phyloP scores from a whole-genome alignment of 1,284 basidiomycete genomes.

The Ustilago esculenta region DNA sequence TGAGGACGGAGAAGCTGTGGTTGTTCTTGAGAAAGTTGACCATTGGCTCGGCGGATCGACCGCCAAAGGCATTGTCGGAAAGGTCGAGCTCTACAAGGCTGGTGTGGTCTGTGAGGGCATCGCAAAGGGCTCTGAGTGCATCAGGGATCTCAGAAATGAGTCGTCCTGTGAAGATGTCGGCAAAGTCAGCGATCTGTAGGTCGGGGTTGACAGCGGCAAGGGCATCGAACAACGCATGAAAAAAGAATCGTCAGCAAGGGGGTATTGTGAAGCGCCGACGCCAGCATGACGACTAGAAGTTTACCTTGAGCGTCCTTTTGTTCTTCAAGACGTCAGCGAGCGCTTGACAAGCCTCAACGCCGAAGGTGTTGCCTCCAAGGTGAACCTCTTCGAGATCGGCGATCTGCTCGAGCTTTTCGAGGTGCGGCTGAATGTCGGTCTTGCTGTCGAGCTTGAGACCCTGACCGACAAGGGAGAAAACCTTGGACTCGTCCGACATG shows the following conservation, averaged over 20 bases:
- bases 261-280: not conserved
- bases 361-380: constrained; percentile 94
- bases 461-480: constrained; percentile 55
- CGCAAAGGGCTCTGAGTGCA: constrained; percentile 87
- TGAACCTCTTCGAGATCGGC: constrained; percentile 82
- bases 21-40: constrained; percentile 76
- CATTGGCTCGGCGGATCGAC: constrained; percentile 92
- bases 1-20: constrained; percentile 79
- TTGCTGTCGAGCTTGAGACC: constrained; percentile 83
- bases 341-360: constrained; percentile 87
- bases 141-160: constrained; percentile 94
- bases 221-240: no score
- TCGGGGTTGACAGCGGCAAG: not conserved
- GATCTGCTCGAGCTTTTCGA: constrained; percentile 72
- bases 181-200: constrained; percentile 88
- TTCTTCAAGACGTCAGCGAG: constrained; percentile 82
- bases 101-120: constrained; percentile 81
- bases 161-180: constrained; percentile 97
- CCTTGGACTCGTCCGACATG: constrained; percentile 38
- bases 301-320: constrained; percentile 78
- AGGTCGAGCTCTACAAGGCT: constrained; percentile 88
- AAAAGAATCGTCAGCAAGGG: not conserved
- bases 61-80: constrained; percentile 96
- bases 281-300: constrained; percentile 18
- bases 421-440: constrained; percentile 81